Percentiles rank a stretch among this genome's conserved stretches.
Evolutionary conservation across 495 filamentous ascomycete species (phyloP).

Genomic region (Clohesyomyces aquaticus): DNA sequence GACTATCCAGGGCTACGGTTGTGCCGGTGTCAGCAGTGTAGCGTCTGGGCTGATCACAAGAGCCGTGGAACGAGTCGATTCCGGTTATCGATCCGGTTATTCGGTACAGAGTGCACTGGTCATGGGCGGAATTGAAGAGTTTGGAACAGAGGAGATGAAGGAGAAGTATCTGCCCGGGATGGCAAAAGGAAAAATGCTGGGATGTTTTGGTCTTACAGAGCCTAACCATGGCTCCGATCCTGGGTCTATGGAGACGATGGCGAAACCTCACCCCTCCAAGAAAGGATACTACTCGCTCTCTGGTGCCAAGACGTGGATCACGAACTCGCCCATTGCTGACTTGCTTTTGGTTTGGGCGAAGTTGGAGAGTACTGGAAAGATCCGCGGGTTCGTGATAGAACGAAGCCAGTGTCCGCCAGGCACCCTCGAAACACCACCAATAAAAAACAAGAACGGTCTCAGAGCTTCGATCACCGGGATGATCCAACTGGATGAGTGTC

Average conservation of each 20-base stretch:
- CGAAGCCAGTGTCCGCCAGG: constrained; percentile 78
- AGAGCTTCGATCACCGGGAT: constrained; percentile 94
- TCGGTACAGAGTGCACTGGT: constrained; percentile 92
- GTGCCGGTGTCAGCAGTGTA: constrained; percentile 90
- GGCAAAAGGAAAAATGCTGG: constrained; percentile 84
- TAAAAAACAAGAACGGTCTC: constrained; percentile 95
- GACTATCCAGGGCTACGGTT: constrained; percentile 89
- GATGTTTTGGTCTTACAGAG: constrained; percentile 94
- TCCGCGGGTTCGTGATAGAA: constrained; percentile 91
- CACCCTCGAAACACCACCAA: constrained; percentile 84
- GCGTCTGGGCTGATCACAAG: constrained; percentile 92
- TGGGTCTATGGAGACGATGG: constrained; percentile 90
- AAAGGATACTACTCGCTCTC: constrained; percentile 79
- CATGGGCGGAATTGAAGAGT: constrained; percentile 97
- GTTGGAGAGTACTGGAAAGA: constrained; percentile 85
- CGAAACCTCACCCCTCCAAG: constrained; percentile 84
- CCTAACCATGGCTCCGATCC: constrained; percentile 98
- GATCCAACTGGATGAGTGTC: constrained; percentile 92
- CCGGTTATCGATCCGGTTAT: constrained; percentile 93
- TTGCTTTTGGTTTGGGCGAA: constrained; percentile 94
- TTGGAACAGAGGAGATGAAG: constrained; percentile 87
- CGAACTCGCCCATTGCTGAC: constrained; percentile 93
- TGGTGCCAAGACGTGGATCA: constrained; percentile 98
- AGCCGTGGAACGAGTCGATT: constrained; percentile 94
- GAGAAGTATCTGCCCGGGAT: constrained; percentile 81